Evolutionary conservation across 148 eudicot species (phyloP).

Genomic region (Selenicereus undatus): DNA sequence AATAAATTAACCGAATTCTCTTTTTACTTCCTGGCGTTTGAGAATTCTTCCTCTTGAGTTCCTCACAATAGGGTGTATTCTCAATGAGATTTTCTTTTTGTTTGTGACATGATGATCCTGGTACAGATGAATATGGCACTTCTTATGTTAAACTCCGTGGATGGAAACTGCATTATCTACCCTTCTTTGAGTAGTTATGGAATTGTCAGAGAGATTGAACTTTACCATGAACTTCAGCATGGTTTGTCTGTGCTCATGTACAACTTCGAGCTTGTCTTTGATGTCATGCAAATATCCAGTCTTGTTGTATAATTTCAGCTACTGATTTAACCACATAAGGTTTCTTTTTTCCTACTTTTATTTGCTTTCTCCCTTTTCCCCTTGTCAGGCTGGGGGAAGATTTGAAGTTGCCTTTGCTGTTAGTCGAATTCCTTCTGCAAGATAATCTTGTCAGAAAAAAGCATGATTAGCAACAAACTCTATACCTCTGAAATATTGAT

Average conservation of each 20-base stretch:
- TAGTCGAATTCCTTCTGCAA: background rate
- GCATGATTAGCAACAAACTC: no score
- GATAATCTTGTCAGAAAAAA: no score
- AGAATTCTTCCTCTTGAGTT: background rate
- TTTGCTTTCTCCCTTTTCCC: background rate
- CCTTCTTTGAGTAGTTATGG: background rate
- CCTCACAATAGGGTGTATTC: background rate
- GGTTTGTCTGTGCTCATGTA: background rate
- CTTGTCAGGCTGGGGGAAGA: background rate
- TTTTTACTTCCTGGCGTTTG: background rate
- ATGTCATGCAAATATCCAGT: no score
- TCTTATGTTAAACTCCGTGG: background rate
- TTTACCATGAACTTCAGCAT: background rate
- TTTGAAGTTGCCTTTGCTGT: background rate
- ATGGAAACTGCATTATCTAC: background rate
- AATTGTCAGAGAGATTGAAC: no score
- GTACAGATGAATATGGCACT: background rate
- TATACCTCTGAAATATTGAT: no score
- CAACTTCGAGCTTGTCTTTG: background rate
- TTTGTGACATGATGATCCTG: background rate
- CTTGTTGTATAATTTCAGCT: background rate
- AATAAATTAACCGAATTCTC: no score
- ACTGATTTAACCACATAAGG: background rate
- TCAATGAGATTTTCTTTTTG: background rate
- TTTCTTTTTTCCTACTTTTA: background rate